These are phyloP conservation scores for Crassisporium funariophilum DNA, from an alignment of 768 basidiomycete species.

Conservation along the genomic window DNA sequence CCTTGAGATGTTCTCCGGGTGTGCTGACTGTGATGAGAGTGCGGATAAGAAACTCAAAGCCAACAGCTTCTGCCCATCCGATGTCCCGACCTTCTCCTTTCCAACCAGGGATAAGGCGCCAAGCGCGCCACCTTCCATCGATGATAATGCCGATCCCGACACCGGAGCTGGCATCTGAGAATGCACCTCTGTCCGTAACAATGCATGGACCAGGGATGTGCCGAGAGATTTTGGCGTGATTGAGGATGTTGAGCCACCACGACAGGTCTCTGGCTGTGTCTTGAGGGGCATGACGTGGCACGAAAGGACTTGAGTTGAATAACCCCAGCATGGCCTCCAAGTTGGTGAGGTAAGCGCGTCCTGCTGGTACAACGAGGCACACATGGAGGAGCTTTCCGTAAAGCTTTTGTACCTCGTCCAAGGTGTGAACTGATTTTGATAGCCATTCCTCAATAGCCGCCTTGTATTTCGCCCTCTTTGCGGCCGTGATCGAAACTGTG, in stretches of 20 bases:
- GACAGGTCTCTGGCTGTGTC: constrained; percentile 16
- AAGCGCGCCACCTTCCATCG: not conserved
- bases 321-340: constrained; percentile 32
- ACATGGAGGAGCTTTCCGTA: constrained; percentile 38
- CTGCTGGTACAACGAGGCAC: constrained; percentile 21
- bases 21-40: not conserved
- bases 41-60: constrained; percentile 40
- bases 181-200: constrained; percentile 29
- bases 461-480: constrained; percentile 31
- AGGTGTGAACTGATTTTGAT: constrained; percentile 15
- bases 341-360: constrained; percentile 37
- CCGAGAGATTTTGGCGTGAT: not conserved
- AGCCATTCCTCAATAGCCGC: constrained; percentile 27
- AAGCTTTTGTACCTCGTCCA: constrained; percentile 31
- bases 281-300: constrained; percentile 18
- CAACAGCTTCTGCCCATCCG: constrained; percentile 46
- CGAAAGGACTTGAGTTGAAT: constrained; percentile 27
- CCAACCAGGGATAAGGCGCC: constrained; percentile 24
- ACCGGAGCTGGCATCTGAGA: constrained; percentile 34
- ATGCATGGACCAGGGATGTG: constrained; percentile 26
- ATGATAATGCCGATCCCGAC: constrained; percentile 25
- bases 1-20: constrained; percentile 12
- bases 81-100: constrained; percentile 34
- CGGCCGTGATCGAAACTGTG: constrained; percentile 22
- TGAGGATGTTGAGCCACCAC: constrained; percentile 30